Evolutionary conservation across 148 eudicot genomes (phyloP).

Genomic region (Hydrangea macrophylla): DNA sequence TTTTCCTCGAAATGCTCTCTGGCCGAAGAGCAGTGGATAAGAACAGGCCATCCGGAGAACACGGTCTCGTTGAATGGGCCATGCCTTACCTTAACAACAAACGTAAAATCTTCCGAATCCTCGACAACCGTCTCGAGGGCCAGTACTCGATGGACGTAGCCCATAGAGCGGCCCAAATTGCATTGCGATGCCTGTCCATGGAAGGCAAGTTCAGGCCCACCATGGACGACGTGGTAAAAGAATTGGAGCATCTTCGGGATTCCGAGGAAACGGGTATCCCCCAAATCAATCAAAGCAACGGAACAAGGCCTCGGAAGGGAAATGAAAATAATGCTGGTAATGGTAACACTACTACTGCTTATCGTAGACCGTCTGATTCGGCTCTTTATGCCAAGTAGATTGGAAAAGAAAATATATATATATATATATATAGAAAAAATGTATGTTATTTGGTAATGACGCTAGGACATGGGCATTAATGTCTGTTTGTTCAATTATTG

Average conservation of each 20-base stretch:
- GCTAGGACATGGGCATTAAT: too few relatives aligned
- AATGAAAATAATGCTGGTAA: too few relatives aligned
- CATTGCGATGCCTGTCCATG: conserved; percentile 21
- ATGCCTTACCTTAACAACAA: conserved; percentile 26
- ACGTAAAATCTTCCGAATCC: conserved; percentile 19
- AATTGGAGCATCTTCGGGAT: conserved; percentile 24
- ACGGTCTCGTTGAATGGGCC: conserved; percentile 29
- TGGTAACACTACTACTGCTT: too few relatives aligned
- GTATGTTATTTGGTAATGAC: too few relatives aligned
- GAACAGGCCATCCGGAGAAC: conserved; percentile 27
- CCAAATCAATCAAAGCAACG: too few relatives aligned
- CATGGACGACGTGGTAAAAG: conserved; percentile 27
- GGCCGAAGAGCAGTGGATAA: conserved; percentile 26
- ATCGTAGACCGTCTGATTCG: too few relatives aligned
- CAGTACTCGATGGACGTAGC: conserved; percentile 22
- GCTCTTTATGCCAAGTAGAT: too few relatives aligned
- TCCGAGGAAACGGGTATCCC: conserved; percentile 9
- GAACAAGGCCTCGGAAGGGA: too few relatives aligned
- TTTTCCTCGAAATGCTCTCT: conserved; percentile 22
- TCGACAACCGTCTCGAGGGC: conserved; percentile 31
- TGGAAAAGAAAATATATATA: too few relatives aligned
- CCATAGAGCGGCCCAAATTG: conserved; percentile 22
- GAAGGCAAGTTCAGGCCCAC: conserved; percentile 23
- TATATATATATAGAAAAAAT: too few relatives aligned
- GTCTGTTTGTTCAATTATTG: too few relatives aligned